phyloP scores from a whole-genome alignment of 1,284 basidiomycete species.

The Melampsora larici-populina region DNA sequence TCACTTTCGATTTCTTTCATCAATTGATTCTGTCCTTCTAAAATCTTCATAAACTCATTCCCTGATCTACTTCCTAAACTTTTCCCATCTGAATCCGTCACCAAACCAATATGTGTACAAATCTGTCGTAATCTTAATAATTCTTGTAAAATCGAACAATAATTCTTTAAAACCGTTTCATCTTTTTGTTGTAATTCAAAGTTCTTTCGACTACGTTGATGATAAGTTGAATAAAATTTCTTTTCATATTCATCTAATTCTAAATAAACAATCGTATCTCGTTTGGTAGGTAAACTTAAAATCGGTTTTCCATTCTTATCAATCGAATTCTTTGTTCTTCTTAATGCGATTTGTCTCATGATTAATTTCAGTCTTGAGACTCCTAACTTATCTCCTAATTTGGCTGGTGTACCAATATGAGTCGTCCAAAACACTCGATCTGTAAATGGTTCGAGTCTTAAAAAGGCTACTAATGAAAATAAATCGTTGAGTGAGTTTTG shows the following conservation, averaged over 20 bases:
- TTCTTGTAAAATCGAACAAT: constrained; percentile 94
- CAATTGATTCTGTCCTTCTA: constrained; percentile 55
- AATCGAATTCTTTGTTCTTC: constrained; percentile 88
- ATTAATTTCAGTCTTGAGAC: constrained; percentile 90
- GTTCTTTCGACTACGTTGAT: constrained; percentile 80
- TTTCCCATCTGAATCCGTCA: constrained; percentile 52
- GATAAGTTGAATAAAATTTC: constrained; percentile 80
- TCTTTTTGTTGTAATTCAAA: constrained; percentile 72
- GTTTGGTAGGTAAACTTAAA: constrained; percentile 78
- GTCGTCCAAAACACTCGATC: constrained; percentile 91
- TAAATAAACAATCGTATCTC: constrained; percentile 77
- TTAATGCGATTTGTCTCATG: constrained; percentile 93
- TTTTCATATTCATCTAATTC: constrained; percentile 80
- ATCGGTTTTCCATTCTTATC: constrained; percentile 77
- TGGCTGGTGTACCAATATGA: constrained; percentile 84
- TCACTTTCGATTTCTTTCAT: constrained; percentile 65
- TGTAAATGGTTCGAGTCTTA: constrained; percentile 85
- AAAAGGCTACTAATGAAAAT: constrained; percentile 91
- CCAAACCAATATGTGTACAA: constrained; percentile 91
- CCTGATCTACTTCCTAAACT: constrained; percentile 60
- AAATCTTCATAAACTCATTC: neutral
- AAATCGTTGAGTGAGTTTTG: constrained; percentile 99
- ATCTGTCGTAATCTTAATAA: constrained; percentile 91
- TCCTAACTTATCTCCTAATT: constrained; percentile 84
- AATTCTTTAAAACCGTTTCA: constrained; percentile 88